These are phyloP conservation scores for Endotrypanum monterogeii DNA, from an alignment of 208 protist species.

Conservation along the genomic window DNA sequence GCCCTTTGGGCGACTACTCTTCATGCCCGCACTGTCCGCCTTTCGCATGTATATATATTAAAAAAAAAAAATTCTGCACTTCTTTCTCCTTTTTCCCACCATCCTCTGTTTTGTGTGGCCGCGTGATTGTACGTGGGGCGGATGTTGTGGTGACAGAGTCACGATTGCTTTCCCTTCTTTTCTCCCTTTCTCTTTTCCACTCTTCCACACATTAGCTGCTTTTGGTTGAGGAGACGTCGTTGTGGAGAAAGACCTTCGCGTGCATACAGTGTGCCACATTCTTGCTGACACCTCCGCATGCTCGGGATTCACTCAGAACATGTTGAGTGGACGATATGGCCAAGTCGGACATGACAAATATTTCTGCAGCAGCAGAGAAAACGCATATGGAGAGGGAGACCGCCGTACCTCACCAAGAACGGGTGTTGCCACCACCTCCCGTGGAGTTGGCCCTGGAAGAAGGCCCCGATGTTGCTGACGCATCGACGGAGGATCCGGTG, in stretches of 20 bases:
- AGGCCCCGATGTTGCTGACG: neutral
- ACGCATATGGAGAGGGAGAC: neutral
- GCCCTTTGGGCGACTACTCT: too few species aligned
- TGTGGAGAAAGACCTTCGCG: neutral
- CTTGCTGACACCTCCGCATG: neutral
- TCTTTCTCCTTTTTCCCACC: too few species aligned
- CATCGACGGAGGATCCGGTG: conserved; percentile 12
- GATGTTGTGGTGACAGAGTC: too few species aligned
- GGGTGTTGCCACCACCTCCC: neutral
- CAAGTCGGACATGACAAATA: neutral
- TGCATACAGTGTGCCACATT: neutral
- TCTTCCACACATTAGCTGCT: neutral
- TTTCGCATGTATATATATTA: too few species aligned
- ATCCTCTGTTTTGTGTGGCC: too few species aligned
- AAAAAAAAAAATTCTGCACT: too few species aligned
- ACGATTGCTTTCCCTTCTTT: neutral
- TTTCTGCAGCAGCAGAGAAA: neutral
- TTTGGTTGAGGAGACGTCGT: neutral
- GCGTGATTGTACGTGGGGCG: too few species aligned
- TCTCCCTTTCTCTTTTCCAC: neutral
- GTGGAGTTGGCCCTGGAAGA: neutral
- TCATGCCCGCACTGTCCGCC: too few species aligned
- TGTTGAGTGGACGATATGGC: neutral
- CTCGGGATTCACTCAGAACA: neutral
- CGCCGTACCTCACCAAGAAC: neutral